Conservation (phyloP, 257 asterid species). For the Nicotiana tomentosiformis region DNA sequence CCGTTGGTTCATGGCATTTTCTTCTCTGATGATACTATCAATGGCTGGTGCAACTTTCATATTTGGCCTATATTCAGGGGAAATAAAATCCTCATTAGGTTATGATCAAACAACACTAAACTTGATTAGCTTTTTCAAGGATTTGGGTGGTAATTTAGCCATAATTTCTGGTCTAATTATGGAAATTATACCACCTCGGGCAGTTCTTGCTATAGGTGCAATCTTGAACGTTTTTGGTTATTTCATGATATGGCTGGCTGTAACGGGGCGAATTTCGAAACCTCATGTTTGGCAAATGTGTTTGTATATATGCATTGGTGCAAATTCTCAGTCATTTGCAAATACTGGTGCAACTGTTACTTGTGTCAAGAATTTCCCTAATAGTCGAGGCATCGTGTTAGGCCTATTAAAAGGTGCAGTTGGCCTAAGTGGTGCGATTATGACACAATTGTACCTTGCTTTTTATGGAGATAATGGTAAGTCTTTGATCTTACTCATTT, state of each 20-base stretch:
- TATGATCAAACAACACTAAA: slow-evolving; percentile 59
- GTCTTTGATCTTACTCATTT: slow-evolving; percentile 41
- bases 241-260: slow-evolving; percentile 60
- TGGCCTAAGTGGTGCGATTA: slow-evolving; percentile 59
- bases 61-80: slow-evolving; percentile 54
- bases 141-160: slow-evolving; percentile 52
- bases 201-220: slow-evolving; percentile 40
- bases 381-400: slow-evolving; percentile 41
- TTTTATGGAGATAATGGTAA: slow-evolving; percentile 31
- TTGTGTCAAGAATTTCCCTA: slow-evolving; percentile 59
- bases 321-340: slow-evolving; percentile 53
- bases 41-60: slow-evolving; percentile 61
- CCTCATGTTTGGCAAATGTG: slow-evolving; percentile 67
- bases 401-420: slow-evolving; percentile 49
- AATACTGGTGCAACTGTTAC: slow-evolving; percentile 55
- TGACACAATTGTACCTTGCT: slow-evolving; percentile 47
- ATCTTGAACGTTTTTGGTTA: slow-evolving; percentile 46
- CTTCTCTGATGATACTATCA: slow-evolving; percentile 42
- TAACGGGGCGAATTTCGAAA: slow-evolving; percentile 22
- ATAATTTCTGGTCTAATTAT: slow-evolving; percentile 44
- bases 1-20: slow-evolving; percentile 60
- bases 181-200: slow-evolving; percentile 58
- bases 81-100: slow-evolving; percentile 41
- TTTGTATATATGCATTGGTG: slow-evolving; percentile 46
- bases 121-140: slow-evolving; percentile 52